phyloP scores from a whole-genome alignment of 2,329 filamentous ascomycete species.

The Hypoxylon sp. region DNA sequence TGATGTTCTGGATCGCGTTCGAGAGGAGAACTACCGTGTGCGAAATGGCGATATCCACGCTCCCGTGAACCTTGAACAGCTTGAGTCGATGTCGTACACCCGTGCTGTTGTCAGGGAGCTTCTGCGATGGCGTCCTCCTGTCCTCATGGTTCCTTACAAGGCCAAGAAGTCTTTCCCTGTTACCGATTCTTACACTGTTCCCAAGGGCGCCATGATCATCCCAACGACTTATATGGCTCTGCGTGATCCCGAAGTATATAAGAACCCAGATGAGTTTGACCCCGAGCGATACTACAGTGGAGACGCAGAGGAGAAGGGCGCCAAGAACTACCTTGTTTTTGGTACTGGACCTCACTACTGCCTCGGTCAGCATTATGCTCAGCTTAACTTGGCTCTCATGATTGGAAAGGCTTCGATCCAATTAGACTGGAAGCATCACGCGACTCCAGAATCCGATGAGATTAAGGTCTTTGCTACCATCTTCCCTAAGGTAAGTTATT shows the following conservation, averaged over 20 bases:
- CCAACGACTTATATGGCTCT: constrained; percentile 92
- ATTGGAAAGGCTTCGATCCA: constrained; percentile 90
- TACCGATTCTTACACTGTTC: constrained; percentile 87
- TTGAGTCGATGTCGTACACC: constrained; percentile 91
- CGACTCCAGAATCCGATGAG: constrained; percentile 87
- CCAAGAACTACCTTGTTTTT: constrained; percentile 98
- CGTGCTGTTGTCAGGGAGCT: constrained; percentile 92
- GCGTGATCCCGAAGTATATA: constrained; percentile 92
- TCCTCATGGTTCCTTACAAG: constrained; percentile 96
- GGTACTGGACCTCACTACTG: constrained; percentile 97
- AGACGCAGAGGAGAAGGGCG: constrained; percentile 84
- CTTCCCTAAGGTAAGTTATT: constrained; percentile 85
- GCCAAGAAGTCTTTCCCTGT: constrained; percentile 97
- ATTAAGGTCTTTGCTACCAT: constrained; percentile 99
- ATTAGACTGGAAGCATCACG: constrained; percentile 90
- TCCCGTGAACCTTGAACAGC: constrained; percentile 82
- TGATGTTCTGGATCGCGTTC: constrained; percentile 90
- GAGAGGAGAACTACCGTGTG: constrained; percentile 87
- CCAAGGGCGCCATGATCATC: constrained; percentile 94
- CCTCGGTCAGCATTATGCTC: constrained; percentile 91
- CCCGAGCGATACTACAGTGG: constrained; percentile 93
- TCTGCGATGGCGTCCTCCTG: constrained; percentile 93
- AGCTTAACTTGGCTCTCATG: constrained; percentile 89
- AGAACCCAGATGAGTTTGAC: constrained; percentile 88
- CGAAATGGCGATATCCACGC: constrained; percentile 82